Base-by-base conservation (phyloP, 208 protist genomes). In the Leishmania arabica region DNA sequence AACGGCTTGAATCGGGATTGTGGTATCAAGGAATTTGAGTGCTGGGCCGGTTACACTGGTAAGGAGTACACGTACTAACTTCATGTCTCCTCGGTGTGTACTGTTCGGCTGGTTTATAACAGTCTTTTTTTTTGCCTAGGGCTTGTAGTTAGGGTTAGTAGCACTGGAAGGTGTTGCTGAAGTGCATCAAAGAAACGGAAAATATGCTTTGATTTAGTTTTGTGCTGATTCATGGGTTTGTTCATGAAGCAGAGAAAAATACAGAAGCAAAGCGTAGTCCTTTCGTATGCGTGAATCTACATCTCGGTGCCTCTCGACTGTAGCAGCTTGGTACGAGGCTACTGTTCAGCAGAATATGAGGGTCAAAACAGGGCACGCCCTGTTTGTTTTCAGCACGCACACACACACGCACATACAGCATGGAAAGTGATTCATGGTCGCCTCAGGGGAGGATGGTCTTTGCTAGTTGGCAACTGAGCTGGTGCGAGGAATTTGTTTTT, bases 1-100 rank as follows among this genome's bases (percentile, higher is more conserved):
- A 97, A 97, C 78, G 94, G 92, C 45, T 86, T 97, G 82, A 97
- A 97, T 85, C 90, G 94, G 81, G 94, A 96, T 83, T 97, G 94
- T 79, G 91, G 89, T 88, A 62, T 95, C 70, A 92, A 93, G 77
- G 94, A 96, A 77, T 97, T 91, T 80, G 92, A 96, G 82, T 97
- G 92, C 88, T 96, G 94, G 94, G 91, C 91, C 77, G 94, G 94
- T 45, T 96, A 96, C 88, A 88, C 86, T 79, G 94, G 94, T 80
- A 95, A 95, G 86, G 92, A 95, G 82, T 97, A 94, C 84, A 95
- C 91, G 21, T 95, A 95, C 85, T 97, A 94, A 82, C 40, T 11
- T 13, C n/a, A 45, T 37, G 42, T 21, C 72, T 81, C 45, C 84
- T 84, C 78, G 21, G 8, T 34, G 17, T 34, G 8, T 49, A 49